Evolutionary conservation across 805 yeast species (phyloP).

Genomic region (Teunomyces barrocoloradensis): DNA sequence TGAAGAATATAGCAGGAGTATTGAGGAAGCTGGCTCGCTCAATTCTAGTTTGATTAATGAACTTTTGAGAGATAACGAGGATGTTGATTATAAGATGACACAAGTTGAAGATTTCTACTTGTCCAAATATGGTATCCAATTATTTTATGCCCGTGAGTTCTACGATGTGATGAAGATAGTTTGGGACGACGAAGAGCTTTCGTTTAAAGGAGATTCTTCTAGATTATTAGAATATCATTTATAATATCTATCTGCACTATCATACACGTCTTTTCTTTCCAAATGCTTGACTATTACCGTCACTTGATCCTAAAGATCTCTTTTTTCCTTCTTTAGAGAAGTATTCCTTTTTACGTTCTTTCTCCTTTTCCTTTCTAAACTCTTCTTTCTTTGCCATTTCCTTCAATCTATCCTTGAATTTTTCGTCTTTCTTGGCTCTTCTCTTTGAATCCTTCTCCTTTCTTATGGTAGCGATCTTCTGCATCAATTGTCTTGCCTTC

Average conservation of each 20-base stretch:
- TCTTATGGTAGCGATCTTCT: conserved; percentile 79
- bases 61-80: conserved; percentile 36
- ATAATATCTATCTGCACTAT: conserved; percentile 8
- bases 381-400: conserved; percentile 74
- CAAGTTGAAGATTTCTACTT: conserved; percentile 48
- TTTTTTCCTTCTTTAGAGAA: conserved; percentile 71
- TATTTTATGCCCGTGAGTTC: conserved; percentile 70
- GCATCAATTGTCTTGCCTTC: conserved; percentile 86
- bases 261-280: conserved; percentile 32
- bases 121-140: conserved; percentile 54
- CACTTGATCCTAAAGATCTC: conserved; percentile 44
- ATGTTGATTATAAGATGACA: conserved; percentile 24
- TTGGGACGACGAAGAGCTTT: conserved; percentile 53
- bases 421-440: conserved; percentile 66
- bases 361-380: conserved; percentile 67
- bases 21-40: conserved; percentile 27
- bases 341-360: conserved; percentile 82
- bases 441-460: conserved; percentile 83
- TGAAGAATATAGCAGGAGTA: conserved; percentile 46
- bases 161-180: conserved; percentile 70
- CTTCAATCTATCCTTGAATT: conserved; percentile 72
- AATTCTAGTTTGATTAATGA: conserved; percentile 29
- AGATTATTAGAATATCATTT: conserved; percentile 32
- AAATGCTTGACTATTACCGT: conserved; percentile 29
- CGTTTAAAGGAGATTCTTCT: conserved; percentile 21